Percentiles rank a stretch among this genome's conserved stretches.
Evolutionary conservation across 2,329 filamentous ascomycete species (phyloP).

Genomic region (Trichoderma endophyticum): DNA sequence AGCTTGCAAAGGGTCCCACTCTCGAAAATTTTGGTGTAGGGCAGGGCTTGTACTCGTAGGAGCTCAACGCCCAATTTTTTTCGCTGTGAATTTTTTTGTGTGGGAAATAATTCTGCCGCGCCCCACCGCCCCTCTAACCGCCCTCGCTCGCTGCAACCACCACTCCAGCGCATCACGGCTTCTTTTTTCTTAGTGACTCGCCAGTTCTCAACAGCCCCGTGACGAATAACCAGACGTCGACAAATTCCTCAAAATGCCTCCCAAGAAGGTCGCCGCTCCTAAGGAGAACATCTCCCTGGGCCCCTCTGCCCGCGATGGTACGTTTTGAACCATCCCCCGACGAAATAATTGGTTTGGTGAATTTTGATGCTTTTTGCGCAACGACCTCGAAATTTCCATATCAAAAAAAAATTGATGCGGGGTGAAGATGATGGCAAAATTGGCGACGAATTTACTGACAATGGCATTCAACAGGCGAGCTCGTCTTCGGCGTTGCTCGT

Average conservation of each 20-base stretch:
- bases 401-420: neutral
- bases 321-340: conserved; percentile 21
- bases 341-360: neutral
- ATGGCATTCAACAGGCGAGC: conserved; percentile 63
- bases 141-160: conserved; percentile 25
- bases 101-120: conserved; percentile 33
- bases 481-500: conserved; percentile 96
- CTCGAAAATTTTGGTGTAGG: conserved; percentile 26
- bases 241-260: conserved; percentile 70
- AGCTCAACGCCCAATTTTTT: neutral
- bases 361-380: neutral
- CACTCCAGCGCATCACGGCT: conserved; percentile 28
- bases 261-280: conserved; percentile 86
- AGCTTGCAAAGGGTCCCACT: neutral
- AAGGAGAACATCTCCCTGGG: conserved; percentile 99
- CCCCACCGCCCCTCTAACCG: conserved; percentile 34
- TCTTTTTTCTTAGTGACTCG: conserved; percentile 28
- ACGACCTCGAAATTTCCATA: neutral
- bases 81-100: conserved; percentile 18
- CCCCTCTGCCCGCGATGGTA: conserved; percentile 93
- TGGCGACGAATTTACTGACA: conserved; percentile 17
- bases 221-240: conserved; percentile 36
- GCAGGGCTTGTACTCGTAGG: conserved; percentile 31
- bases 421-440: neutral
- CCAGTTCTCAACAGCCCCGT: conserved; percentile 35